Conservation (phyloP, 2,329 filamentous ascomycete genomes). For the Orbilia ellipsospora region DNA sequence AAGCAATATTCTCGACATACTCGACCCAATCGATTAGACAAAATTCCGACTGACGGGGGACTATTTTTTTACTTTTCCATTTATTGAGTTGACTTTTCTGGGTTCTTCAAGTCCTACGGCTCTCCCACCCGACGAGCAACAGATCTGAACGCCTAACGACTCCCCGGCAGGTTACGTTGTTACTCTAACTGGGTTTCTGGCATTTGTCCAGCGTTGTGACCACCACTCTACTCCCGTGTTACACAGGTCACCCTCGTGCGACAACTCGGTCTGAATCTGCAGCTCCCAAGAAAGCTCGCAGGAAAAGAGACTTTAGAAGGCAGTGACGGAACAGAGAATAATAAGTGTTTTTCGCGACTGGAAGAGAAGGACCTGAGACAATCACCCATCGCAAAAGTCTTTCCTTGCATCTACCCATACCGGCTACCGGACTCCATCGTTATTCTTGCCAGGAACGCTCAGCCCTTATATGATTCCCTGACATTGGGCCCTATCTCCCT, state of each 20-base stretch:
- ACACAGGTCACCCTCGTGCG: conserved; percentile 46
- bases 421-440: conserved; percentile 9
- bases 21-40: background rate
- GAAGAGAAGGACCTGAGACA: conserved; percentile 47
- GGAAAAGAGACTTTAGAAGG: conserved; percentile 19
- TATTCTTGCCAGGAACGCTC: conserved; percentile 6
- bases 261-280: conserved; percentile 33
- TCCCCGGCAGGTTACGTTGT: conserved; percentile 41
- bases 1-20: conserved; percentile 4
- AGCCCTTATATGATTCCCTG: conserved; percentile 43
- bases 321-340: conserved; percentile 12
- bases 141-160: conserved; percentile 13
- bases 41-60: no score
- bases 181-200: conserved; percentile 38
- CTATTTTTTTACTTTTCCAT: no score
- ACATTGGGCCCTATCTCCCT: conserved; percentile 16
- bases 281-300: conserved; percentile 14
- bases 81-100: conserved; percentile 2
- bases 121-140: conserved; percentile 6
- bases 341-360: conserved; percentile 34
- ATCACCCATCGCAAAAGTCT: conserved; percentile 15
- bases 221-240: conserved; percentile 40
- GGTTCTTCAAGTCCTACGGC: background rate
- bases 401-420: conserved; percentile 4
- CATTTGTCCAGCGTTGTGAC: conserved; percentile 30